These are phyloP conservation scores for Dictyostelium discoideum DNA, from an alignment of 78 protist genomes.

Conservation along the genomic window dicty_2.7 NC_007089.4:5049001-5049500, in stretches of 20 bases:
- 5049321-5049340: slow-evolving; percentile 27
- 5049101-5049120: neutral
- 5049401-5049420: slow-evolving; percentile 22
- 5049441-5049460: neutral
- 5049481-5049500: neutral
- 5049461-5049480: slow-evolving; percentile 46
- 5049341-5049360: slow-evolving; percentile 43
- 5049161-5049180: slow-evolving; percentile 50
- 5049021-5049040: neutral
- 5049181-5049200: neutral
- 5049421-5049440: neutral
- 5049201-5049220: slow-evolving; percentile 17
- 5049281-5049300: slow-evolving; percentile 33
- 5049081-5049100: neutral
- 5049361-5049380: slow-evolving; percentile 13
- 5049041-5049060: too few species aligned
- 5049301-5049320: slow-evolving; percentile 31
- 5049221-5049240: neutral
- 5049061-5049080: too few species aligned
- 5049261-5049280: slow-evolving; percentile 57
- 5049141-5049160: slow-evolving; percentile 53
- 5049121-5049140: slow-evolving; percentile 12
- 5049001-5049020: neutral
- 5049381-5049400: neutral
- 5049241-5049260: slow-evolving; percentile 3